Base-by-base conservation (phyloP, 495 filamentous ascomycete species). In the Hyaloscypha variabilis region DNA sequence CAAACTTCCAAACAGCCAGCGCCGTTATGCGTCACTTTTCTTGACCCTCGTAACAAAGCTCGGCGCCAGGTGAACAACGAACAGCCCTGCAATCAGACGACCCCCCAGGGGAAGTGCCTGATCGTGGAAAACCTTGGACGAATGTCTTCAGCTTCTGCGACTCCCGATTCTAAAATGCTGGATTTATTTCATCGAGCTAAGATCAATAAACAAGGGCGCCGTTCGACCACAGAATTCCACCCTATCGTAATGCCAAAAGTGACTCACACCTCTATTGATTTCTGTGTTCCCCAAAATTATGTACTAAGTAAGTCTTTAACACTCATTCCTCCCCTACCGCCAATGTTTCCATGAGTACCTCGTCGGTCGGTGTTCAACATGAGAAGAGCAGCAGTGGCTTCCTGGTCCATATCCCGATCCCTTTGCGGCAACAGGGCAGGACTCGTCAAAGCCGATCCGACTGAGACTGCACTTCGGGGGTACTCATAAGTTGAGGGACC, bases 251-350 rank as follows among this genome's bases (percentile, higher is more conserved):
- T 52, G 28, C 61, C 30, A 56, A 57, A 46, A 56, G 23, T 3
- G n/a, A 50, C 24, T 34, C 26, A 5, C 25, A 29, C 54, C 8
- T 21, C 19, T 46, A 42, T 5, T 23, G n/a, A 2, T 42, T 46
- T 23, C 8, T 58, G 4, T 39, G 21, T 30, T 30, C 28, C 8
- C 8, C 10, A 26, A 11, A 25, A 46, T 58, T 77, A 88, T 46
- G 88, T 85, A 62, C 87, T 93, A 52, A 96, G 79, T 61, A 95
- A 75, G 77, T 96, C 92, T 62, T 82, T 86, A 1, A 94, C 92
- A 73, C 91, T 94, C 86, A 94, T 91, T 0, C 90, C 61, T 34
- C 90, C 61, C 29, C 62, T 55, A 49, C 53, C 50, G 49, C 39
- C 49, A n/a, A 50, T 64, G 13, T 58, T 61, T 54, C 66, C 69